Conservation (phyloP, 108 stramenopile genomes). For the Asterionellopsis glacialis region DNA sequence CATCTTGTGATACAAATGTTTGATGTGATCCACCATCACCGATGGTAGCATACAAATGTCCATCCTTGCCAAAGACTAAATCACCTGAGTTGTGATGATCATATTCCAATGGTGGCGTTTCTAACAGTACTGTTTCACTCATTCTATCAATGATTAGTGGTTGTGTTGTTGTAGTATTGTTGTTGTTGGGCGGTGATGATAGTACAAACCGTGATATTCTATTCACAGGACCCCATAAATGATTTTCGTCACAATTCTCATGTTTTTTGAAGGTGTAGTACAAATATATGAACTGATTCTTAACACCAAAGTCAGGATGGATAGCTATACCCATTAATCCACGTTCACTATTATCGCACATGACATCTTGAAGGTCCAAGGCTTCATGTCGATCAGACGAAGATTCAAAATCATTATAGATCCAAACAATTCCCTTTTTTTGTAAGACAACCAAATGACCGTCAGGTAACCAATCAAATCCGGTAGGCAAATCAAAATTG, state of each 20-base stretch:
- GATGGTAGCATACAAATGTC: conserved; percentile 21
- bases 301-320: conserved; percentile 17
- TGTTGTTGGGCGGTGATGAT: too few species aligned
- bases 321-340: conserved; percentile 12
- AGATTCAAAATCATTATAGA: background rate
- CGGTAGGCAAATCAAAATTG: too few species aligned
- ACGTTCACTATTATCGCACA: conserved; percentile 20
- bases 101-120: conserved; percentile 11
- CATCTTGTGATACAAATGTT: conserved; percentile 2
- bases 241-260: conserved; percentile 11
- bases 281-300: conserved; percentile 14
- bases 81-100: conserved; percentile 20
- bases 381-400: background rate
- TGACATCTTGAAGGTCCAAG: background rate
- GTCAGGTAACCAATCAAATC: background rate
- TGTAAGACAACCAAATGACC: background rate
- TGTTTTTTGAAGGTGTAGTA: conserved; percentile 20
- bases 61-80: conserved; percentile 32
- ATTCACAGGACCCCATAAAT: conserved; percentile 19
- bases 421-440: background rate
- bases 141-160: conserved; percentile 4
- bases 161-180: too few species aligned
- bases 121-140: conserved; percentile 18
- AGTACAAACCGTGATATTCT: conserved; percentile 17
- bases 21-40: conserved; percentile 10